Percentiles rank a stretch among this genome's conserved stretches.
These are phyloP conservation scores for Lichenothelia convexa DNA, from an alignment of 495 filamentous ascomycete genomes.

Conservation along the genomic window DNA sequence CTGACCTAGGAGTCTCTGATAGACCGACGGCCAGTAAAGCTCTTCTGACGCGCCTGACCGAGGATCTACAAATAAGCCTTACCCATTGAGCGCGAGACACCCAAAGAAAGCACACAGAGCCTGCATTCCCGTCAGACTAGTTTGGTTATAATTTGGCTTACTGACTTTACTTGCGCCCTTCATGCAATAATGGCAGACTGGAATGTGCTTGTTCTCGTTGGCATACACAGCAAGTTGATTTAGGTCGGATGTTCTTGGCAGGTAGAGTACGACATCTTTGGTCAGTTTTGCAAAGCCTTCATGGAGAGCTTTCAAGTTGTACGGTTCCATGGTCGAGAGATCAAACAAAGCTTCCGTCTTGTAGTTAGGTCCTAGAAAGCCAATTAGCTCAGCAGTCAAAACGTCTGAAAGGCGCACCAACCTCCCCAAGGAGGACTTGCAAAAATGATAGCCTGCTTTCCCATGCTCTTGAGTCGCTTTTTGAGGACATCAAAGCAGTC, in stretches of 20 bases:
- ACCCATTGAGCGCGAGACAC: too few species aligned
- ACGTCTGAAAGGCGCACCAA: not conserved
- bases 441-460: conserved; percentile 46
- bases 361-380: conserved; percentile 50
- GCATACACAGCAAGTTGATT: conserved; percentile 56
- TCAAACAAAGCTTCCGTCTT: conserved; percentile 61
- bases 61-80: too few species aligned
- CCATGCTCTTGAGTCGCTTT: conserved; percentile 7
- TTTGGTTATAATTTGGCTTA: too few species aligned
- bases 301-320: conserved; percentile 46
- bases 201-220: conserved; percentile 32
- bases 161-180: conserved; percentile 66
- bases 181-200: conserved; percentile 82
- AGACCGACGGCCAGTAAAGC: too few species aligned
- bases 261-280: conserved; percentile 47
- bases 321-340: conserved; percentile 74
- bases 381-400: not conserved
- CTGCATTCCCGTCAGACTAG: too few species aligned
- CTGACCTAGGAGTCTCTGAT: too few species aligned
- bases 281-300: conserved; percentile 34
- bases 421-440: conserved; percentile 91
- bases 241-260: conserved; percentile 79
- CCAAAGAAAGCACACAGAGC: too few species aligned
- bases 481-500: conserved; percentile 54
- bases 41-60: too few species aligned